Evolutionary conservation across 2,329 filamentous ascomycete species (phyloP), one percentile per base, ranked within the genome.

Genomic region (Trichoderma hamatum): DNA sequence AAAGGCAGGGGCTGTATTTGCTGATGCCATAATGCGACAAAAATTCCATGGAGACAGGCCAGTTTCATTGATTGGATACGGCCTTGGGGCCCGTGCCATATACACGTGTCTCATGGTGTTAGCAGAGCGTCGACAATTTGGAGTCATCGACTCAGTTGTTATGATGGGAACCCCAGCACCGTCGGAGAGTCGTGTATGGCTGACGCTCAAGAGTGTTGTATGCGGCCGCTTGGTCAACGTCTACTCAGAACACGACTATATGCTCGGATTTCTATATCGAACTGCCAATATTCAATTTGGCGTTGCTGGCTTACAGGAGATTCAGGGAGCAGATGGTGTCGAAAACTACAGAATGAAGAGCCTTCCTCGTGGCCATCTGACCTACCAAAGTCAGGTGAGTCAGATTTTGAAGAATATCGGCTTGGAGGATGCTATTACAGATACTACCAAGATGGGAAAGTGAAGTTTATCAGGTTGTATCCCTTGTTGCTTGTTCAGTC

Each of bases 151-250:
- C 76, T 93, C 91, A 39, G 94, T 91, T 2, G 88, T 97, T 30
- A 77, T 98, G 65, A 93, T 97, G 77, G 95, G 95, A 1, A 86
- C 92, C 0, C 94, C 95, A 0, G 90, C 90, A 6, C 93, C 94
- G 0, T 89, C 91, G 1, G 86, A 91, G 26, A 85, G 85, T 2
- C 84, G 85, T 9, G 89, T 92, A 65, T 97, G 95, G 94, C 84
- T 91, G 32, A 85, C 88, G 6, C 86, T 97, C 76, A 89, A 92
- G 71, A 90, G 88, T 69, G 92, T 95, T 2, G 93, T 97, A 4
- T 86, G 89, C 51, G 94, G 94, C 0, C 88, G 94, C 26, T 84
- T 97, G n/a, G 86, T 97, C 75, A 98, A 97, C 74, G 93, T 96
- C 3, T 97, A 90, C 78, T 96, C 92, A 0, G 89, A 91, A 63